Conservation (phyloP, 2,329 filamentous ascomycete genomes). For the Thielaviopsis punctulata region DNA sequence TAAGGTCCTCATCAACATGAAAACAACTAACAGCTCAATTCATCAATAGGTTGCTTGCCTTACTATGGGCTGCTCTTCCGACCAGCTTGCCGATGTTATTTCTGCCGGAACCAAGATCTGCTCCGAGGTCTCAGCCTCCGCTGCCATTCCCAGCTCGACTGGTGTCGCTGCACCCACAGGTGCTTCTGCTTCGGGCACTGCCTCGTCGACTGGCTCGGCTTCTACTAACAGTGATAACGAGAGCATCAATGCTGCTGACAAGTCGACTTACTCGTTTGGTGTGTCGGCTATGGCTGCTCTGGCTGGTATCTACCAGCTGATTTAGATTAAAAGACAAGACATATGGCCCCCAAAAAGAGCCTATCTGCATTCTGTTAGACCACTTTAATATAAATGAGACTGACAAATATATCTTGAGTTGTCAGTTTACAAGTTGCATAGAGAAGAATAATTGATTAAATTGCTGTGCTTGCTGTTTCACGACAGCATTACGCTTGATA, state of each 20-base stretch:
- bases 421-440: neutral
- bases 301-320: neutral
- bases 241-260: neutral
- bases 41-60: constrained; percentile 16
- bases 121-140: constrained; percentile 14
- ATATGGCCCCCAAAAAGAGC: neutral
- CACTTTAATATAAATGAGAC: neutral
- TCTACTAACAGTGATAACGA: neutral
- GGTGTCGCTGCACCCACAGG: constrained; percentile 6
- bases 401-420: neutral
- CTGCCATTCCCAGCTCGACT: constrained; percentile 1
- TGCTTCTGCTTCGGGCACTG: neutral
- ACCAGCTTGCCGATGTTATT: constrained; percentile 19
- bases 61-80: constrained; percentile 19
- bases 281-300: neutral
- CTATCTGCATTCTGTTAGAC: neutral
- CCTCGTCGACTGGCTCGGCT: constrained; percentile 8
- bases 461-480: neutral
- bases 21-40: neutral
- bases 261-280: neutral
- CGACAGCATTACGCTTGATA: neutral
- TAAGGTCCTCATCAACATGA: neutral
- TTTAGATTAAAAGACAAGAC: neutral
- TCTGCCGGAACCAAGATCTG: constrained; percentile 19
- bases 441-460: neutral